Percentiles rank a stretch among this genome's conserved stretches.
Evolutionary conservation across 1,284 basidiomycete genomes (phyloP).

Genomic region (Sanghuangporus sanghuang): DNA sequence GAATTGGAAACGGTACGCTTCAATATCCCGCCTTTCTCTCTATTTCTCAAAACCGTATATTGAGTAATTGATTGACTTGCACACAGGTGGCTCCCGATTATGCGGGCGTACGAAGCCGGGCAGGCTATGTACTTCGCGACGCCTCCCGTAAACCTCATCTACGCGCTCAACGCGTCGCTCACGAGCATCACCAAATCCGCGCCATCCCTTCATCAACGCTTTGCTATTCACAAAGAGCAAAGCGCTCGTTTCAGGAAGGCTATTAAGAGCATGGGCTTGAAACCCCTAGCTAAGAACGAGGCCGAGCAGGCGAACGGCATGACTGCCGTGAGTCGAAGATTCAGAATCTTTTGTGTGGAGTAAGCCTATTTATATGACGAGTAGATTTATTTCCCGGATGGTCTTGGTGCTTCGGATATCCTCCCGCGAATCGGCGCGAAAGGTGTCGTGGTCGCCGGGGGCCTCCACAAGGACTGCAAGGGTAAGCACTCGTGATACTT

Average conservation of each 20-base stretch:
- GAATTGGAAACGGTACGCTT: conserved; percentile 73
- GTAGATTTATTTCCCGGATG: conserved; percentile 75
- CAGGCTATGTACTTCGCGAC: conserved; percentile 89
- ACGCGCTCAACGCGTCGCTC: conserved; percentile 83
- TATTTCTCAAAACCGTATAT: background rate
- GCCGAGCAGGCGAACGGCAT: conserved; percentile 86
- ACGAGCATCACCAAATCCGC: conserved; percentile 58
- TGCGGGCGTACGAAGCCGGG: conserved; percentile 83
- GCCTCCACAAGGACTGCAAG: conserved; percentile 85
- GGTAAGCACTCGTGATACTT: conserved; percentile 35
- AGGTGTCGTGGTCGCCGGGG: conserved; percentile 84
- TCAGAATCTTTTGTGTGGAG: background rate
- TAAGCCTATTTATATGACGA: background rate
- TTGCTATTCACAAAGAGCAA: conserved; percentile 71
- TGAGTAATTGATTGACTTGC: background rate
- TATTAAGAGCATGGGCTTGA: conserved; percentile 68
- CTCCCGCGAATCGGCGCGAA: conserved; percentile 64
- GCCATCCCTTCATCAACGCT: conserved; percentile 74
- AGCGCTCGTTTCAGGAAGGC: conserved; percentile 73
- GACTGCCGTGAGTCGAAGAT: conserved; percentile 59
- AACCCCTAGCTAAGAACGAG: conserved; percentile 58
- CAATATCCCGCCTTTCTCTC: background rate
- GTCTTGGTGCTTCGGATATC: conserved; percentile 68
- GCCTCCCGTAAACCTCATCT: conserved; percentile 90
- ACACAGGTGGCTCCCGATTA: conserved; percentile 86